Evolutionary conservation across 2,329 filamentous ascomycete genomes (phyloP), one percentile per base, ranked within the genome.

Genomic region (Diplodia scrobiculata): DNA sequence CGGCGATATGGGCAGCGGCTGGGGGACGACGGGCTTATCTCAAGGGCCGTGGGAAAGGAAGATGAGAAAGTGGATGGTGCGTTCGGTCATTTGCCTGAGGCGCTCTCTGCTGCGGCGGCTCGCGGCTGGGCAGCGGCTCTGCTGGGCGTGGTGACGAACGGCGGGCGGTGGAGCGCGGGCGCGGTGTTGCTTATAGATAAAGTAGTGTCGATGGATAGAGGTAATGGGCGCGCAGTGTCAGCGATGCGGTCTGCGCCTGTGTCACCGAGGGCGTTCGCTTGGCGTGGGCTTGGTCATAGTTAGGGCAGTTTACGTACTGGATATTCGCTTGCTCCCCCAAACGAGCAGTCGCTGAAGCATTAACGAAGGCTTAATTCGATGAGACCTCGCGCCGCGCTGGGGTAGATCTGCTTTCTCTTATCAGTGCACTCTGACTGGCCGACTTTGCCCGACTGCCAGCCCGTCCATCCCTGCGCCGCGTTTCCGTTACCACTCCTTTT

Each of bases 11-110:
- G 32, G 38, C 27, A 50, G 7, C 34, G 63, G 52, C 51, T 41
- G 51, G 52, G 51, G 52, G 27, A 58, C 45, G 52, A 51, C 38
- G 38, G 64, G 64, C 64, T 66, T 66, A 66, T 66, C 48, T 69
- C 69, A 66, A 66, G 65, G 65, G 48, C 65, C 65, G 65, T 66
- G 65, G 14, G 65, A 66, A 71, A 79, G 76, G 69, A 79, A 77
- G 55, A 79, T 76, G 72, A 79, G 76, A 70, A 78, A 76, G 72
- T 76, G 72, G 70, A 77, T 77, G 72, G 73, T 77, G 71, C 75
- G 75, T 72, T 75, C 74, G 71, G 77, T 79, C 77, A 79, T 79
- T 79, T 34, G 47, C 51, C 53, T 60, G 41, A n/a, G 38, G 55
- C 55, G 38, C 55, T 60, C 25, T 47, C 38, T 60, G 25, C 64